Evolutionary conservation across 1,139 yeast species (phyloP).

Genomic region (Wickerhamiella pararugosa): DNA sequence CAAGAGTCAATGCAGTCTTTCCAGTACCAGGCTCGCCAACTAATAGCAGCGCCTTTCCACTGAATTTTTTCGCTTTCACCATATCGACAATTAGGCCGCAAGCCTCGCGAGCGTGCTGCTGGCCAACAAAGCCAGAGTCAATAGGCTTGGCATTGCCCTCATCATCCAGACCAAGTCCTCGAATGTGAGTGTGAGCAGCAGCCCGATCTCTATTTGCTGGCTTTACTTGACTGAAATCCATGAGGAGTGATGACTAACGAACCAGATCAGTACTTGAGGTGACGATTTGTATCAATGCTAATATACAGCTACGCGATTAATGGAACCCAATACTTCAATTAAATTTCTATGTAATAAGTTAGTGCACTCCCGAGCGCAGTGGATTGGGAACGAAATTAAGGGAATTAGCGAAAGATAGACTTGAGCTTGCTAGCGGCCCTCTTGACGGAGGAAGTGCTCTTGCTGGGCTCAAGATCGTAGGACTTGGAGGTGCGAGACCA

Average conservation of each 20-base stretch:
- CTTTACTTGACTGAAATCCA: slow-evolving; percentile 70
- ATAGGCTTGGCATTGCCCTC: slow-evolving; percentile 69
- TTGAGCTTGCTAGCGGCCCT: too few species aligned
- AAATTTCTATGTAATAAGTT: too few species aligned
- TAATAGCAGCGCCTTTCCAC: slow-evolving; percentile 86
- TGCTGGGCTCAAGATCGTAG: too few species aligned
- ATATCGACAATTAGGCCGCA: slow-evolving; percentile 92
- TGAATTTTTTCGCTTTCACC: slow-evolving; percentile 83
- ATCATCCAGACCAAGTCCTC: slow-evolving; percentile 88
- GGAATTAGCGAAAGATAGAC: too few species aligned
- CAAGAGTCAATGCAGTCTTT: slow-evolving; percentile 90
- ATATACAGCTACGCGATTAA: too few species aligned
- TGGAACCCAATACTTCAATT: too few species aligned
- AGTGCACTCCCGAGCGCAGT: too few species aligned
- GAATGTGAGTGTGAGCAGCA: slow-evolving; percentile 95
- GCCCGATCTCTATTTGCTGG: slow-evolving; percentile 64
- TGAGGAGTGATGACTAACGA: slow-evolving; percentile 33
- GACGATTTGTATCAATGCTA: too few species aligned
- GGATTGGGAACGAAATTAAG: too few species aligned
- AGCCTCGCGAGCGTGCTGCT: slow-evolving; percentile 87
- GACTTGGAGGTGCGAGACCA: too few species aligned
- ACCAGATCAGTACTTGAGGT: too few species aligned
- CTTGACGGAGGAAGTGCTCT: too few species aligned
- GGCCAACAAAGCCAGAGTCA: slow-evolving; percentile 96
- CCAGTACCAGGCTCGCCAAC: slow-evolving; percentile 99